phyloP scores from a whole-genome alignment of 768 basidiomycete genomes.

The Tricholomella constricta region DNA sequence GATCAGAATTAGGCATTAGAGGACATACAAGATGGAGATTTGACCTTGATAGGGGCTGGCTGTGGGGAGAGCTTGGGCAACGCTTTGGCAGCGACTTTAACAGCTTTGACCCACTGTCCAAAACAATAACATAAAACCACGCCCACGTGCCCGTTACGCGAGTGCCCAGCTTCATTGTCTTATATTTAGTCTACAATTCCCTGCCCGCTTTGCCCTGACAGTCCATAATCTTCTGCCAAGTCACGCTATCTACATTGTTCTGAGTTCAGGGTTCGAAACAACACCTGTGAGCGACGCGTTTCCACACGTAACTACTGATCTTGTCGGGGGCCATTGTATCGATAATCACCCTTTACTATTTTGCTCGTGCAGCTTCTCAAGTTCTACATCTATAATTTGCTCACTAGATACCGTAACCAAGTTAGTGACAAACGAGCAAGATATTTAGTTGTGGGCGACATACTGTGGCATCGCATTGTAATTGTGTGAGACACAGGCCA shows the following conservation, averaged over 20 bases:
- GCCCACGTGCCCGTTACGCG: constrained; percentile 10
- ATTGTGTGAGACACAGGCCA: constrained; percentile 1
- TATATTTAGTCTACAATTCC: background rate
- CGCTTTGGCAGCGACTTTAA: background rate
- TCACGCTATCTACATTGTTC: background rate
- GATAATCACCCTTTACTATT: too few species aligned
- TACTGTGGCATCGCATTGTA: constrained; percentile 4
- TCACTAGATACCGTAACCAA: background rate
- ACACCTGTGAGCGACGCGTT: too few species aligned
- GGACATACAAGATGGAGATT: background rate
- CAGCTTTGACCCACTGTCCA: constrained; percentile 2
- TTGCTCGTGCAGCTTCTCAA: too few species aligned
- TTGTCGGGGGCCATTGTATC: too few species aligned
- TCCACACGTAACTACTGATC: too few species aligned
- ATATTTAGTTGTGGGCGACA: background rate
- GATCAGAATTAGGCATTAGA: background rate
- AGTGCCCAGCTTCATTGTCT: background rate
- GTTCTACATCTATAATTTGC: too few species aligned
- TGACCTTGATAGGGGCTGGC: background rate
- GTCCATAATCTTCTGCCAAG: background rate
- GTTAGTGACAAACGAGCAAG: background rate
- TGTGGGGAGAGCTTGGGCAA: constrained; percentile 1
- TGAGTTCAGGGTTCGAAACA: too few species aligned
- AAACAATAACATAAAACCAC: constrained; percentile 12
- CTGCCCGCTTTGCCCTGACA: background rate